Base-by-base conservation (phyloP, 2,329 filamentous ascomycete genomes). In the Alternaria atra region DNA sequence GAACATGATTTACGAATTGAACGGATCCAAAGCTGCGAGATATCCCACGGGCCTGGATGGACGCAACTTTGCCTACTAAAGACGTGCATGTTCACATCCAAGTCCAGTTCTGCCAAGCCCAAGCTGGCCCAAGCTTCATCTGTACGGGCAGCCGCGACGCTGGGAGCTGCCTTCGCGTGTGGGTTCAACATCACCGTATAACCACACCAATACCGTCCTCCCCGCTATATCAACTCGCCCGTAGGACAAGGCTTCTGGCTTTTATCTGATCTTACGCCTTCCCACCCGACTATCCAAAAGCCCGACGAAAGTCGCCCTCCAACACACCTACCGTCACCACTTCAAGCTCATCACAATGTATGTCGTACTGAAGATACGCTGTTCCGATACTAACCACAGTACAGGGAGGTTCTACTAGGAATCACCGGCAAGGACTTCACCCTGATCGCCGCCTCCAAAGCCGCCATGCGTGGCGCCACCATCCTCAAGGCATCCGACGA, bases 341-440 rank as follows among this genome's bases (percentile, higher is more conserved):
- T 29, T 53, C 52, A 53, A 69, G 54, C 52, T 56, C 52, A 58
- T 67, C 73, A 76, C 65, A 64, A 78, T 78, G 75, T 78, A 75
- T 51, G 74, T 60, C 44, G 17, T 43, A 13, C 8, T 30, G 17
- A 23, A 8, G 43, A 6, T n/a, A 34, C n/a, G 7, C n/a, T n/a
- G 34, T 42, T n/a, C 13, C 29, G 17, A 25, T 56, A 34, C 69
- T 76, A 23, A 77, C 58, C 25, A n/a, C n/a, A 12, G 15, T 43
- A 8, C 61, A 98, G 94, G 95, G 95, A 99, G 89, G 92, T 98
- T 80, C 87, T 99, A 79, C 88, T 99, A 73, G 95, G 95, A 77
- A 97, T 99, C 81, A 97, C 94, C 62, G 96, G 95, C 85, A 97
- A 97, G 86, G 96, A 99, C 88, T 99, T 97, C 82, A 96, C 94